Percentiles rank a stretch among this genome's conserved stretches.
Evolutionary conservation across 1,284 basidiomycete genomes (phyloP).

Genomic region (Apiotrichum montevideense): DNA sequence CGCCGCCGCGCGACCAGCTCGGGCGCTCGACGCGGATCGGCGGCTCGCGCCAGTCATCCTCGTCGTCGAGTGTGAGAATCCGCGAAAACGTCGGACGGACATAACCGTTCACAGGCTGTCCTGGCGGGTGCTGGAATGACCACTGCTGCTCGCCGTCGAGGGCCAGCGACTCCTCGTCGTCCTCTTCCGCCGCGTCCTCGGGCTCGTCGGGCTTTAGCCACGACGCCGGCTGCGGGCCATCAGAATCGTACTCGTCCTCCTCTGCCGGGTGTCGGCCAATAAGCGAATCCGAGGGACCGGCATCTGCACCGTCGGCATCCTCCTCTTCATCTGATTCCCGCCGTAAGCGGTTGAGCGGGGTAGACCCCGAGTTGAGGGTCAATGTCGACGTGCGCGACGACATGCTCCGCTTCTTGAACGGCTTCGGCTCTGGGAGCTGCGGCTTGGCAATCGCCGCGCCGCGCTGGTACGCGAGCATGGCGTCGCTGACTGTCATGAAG

Average conservation of each 20-base stretch:
- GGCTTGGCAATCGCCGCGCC: slow-evolving; percentile 40
- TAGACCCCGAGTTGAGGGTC: neutral
- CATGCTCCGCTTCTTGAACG: neutral
- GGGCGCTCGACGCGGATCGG: slow-evolving; percentile 36
- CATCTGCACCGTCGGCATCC: neutral
- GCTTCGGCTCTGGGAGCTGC: slow-evolving; percentile 4
- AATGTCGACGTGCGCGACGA: neutral
- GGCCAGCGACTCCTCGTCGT: slow-evolving; percentile 7
- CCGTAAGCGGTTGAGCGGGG: too few relatives aligned
- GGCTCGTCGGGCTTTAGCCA: slow-evolving; percentile 3
- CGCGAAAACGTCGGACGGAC: slow-evolving; percentile 29
- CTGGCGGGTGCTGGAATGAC: slow-evolving; percentile 2
- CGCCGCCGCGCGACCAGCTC: slow-evolving; percentile 19
- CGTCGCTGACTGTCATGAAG: slow-evolving; percentile 31
- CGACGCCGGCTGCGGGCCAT: neutral
- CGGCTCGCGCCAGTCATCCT: slow-evolving; percentile 43
- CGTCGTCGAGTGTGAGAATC: slow-evolving; percentile 31
- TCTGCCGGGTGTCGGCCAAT: neutral
- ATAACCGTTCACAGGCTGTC: slow-evolving; percentile 15
- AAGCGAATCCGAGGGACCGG: neutral
- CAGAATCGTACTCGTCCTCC: neutral
- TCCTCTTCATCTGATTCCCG: too few relatives aligned
- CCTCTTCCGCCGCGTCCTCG: slow-evolving; percentile 12
- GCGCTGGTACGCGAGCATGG: slow-evolving; percentile 36
- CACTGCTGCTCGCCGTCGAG: slow-evolving; percentile 2